Evolutionary conservation across 768 basidiomycete species (phyloP).

Genomic region (Hypholoma sublateritium): DNA sequence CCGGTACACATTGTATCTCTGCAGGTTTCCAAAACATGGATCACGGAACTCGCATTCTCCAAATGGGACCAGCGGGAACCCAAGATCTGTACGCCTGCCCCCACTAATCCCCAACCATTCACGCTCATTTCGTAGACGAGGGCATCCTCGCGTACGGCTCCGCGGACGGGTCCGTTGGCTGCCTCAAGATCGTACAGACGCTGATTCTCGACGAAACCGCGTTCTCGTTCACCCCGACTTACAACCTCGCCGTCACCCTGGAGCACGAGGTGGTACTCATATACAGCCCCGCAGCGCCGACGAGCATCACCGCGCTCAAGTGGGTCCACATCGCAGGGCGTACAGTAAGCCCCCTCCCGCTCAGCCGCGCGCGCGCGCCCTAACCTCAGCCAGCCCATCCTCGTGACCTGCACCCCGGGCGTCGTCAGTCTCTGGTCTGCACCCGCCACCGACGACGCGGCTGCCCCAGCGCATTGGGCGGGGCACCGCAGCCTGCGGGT

Average conservation of each 20-base stretch:
- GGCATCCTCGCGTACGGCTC: constrained; percentile 58
- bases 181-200: constrained; percentile 53
- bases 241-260: constrained; percentile 31
- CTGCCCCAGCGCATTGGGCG: constrained; percentile 44
- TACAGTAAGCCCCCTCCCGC: constrained; percentile 32
- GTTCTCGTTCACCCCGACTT: constrained; percentile 32
- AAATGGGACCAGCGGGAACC: constrained; percentile 43
- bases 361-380: background rate
- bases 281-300: constrained; percentile 35
- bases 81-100: constrained; percentile 37
- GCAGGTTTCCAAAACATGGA: constrained; percentile 56
- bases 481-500: constrained; percentile 46
- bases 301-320: constrained; percentile 49
- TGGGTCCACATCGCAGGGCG: constrained; percentile 48
- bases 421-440: constrained; percentile 54
- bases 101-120: background rate
- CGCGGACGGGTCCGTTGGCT: constrained; percentile 57
- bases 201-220: constrained; percentile 26
- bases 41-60: constrained; percentile 62
- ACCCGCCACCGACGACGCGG: constrained; percentile 21
- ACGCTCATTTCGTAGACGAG: constrained; percentile 39
- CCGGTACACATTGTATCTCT: constrained; percentile 36
- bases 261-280: constrained; percentile 27
- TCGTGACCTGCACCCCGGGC: constrained; percentile 63
- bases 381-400: constrained; percentile 44